A percentile compares a stretch with the other conserved stretches of the same genome.
These are phyloP conservation scores for Fonsecaea erecta DNA, from an alignment of 2,329 filamentous ascomycete genomes.

Conservation along the genomic window DNA sequence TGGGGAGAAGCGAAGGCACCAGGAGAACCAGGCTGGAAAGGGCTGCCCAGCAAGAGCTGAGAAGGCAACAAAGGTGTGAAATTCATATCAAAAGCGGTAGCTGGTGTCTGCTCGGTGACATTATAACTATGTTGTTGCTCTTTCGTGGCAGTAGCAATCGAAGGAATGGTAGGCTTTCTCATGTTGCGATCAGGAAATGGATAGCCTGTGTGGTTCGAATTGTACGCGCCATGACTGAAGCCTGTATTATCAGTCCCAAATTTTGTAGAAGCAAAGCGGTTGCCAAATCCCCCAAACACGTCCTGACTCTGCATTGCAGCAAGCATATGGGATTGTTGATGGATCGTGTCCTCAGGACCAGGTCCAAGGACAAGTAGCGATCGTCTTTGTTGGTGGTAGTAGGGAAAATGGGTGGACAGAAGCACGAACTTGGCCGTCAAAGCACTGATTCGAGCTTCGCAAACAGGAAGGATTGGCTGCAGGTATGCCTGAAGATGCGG, in stretches of 20 bases:
- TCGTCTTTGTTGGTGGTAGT: constrained; percentile 2
- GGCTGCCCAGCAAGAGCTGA: constrained; percentile 90
- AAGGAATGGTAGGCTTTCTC: constrained; percentile 80
- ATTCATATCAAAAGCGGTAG: constrained; percentile 94
- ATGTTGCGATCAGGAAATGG: constrained; percentile 87
- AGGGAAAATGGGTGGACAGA: neutral
- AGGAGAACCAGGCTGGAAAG: constrained; percentile 93
- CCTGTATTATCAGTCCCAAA: constrained; percentile 74
- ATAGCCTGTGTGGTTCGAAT: constrained; percentile 73
- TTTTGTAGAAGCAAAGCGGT: constrained; percentile 56
- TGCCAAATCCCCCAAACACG: constrained; percentile 49
- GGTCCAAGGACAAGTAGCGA: constrained; percentile 29
- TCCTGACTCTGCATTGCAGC: constrained; percentile 81
- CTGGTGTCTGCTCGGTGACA: constrained; percentile 76
- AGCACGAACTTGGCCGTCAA: constrained; percentile 1
- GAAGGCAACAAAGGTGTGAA: constrained; percentile 95
- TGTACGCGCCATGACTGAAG: constrained; percentile 91
- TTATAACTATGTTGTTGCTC: constrained; percentile 58
- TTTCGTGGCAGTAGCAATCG: constrained; percentile 84
- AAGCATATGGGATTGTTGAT: constrained; percentile 51
- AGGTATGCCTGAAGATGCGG: constrained; percentile 5
- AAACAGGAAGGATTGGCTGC: constrained; percentile 12
- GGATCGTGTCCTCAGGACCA: constrained; percentile 27
- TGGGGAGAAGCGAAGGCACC: constrained; percentile 88
- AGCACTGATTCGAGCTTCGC: constrained; percentile 3